Evolutionary conservation across 1,284 basidiomycete genomes (phyloP), one percentile per base, ranked within the genome.

Genomic region (Boletus sp.): DNA sequence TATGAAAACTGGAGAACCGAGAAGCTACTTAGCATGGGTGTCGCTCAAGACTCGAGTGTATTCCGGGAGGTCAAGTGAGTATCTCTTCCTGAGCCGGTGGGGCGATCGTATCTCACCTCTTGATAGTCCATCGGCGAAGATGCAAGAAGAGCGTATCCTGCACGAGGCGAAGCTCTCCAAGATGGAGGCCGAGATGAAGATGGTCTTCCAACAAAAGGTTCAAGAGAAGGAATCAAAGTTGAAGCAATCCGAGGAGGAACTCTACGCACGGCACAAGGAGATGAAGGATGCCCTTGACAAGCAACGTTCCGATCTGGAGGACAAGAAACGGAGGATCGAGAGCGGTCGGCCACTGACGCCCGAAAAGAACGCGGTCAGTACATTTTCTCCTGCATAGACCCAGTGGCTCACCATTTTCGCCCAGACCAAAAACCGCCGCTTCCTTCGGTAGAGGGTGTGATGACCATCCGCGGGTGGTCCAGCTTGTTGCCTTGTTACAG

Each of bases 111-210:
- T 51, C 49, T 57, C 43, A 52, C 49, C 7, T 22, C 10, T 46
- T 53, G 46, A 34, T 56, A 96, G 93, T 71, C 94, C 94, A 54
- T 93, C 93, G 48, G 88, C 88, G 54, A 90, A 94, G 70, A 82
- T 93, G 75, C 92, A 94, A 59, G 94, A 98, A 67, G 94, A 98
- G 69, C 88, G 94, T 50, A 77, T 90, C 46, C 72, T 94, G 65
- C 92, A 95, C 70, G 92, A 95, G 73, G 90, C 91, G 57, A 97
- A 97, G 71, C 81, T 98, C 51, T 82, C 90, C 51, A 98, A 97
- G 85, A 97, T 97, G 94, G 94, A 98, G 74, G 88, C 91, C 50
- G 94, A 97, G 78, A 95, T 96, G 93, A 94, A 94, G 81, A 91
- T 93, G 88, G 94, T 98, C 59, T 98, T 98, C 90, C 92, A 94